A percentile compares a stretch with the other conserved stretches of the same genome.
phyloP scores from a whole-genome alignment of 2,329 filamentous ascomycete genomes.

The Aspergillus ustus region DNA sequence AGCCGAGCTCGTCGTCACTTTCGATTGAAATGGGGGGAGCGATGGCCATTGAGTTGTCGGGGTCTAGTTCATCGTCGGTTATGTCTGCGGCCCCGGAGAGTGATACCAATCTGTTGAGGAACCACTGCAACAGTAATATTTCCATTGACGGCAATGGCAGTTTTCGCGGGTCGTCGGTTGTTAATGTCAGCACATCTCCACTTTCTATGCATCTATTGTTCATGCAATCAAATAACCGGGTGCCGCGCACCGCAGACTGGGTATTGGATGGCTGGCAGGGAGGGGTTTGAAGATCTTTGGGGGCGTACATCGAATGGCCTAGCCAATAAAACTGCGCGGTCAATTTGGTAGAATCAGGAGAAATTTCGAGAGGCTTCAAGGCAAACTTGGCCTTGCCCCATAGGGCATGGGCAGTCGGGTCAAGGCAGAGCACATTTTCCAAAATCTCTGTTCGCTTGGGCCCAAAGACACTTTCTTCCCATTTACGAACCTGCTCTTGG shows the following conservation, averaged over 20 bases:
- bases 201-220: not conserved
- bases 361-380: not conserved
- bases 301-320: not conserved
- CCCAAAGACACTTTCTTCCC: not conserved
- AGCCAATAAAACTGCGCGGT: too few species aligned
- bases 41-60: not conserved
- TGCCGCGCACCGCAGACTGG: not conserved
- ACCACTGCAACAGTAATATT: conserved; percentile 4
- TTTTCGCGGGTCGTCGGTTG: not conserved
- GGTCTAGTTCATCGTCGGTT: not conserved
- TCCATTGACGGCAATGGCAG: not conserved
- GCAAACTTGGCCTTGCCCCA: not conserved
- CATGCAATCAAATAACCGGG: not conserved
- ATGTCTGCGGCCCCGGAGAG: not conserved
- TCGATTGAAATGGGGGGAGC: not conserved
- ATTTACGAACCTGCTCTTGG: not conserved
- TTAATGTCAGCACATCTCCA: not conserved
- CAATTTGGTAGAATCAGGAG: not conserved
- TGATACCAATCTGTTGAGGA: not conserved
- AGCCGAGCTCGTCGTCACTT: not conserved
- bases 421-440: not conserved
- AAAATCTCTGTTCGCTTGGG: too few species aligned
- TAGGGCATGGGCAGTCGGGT: not conserved
- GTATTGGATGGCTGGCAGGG: not conserved
- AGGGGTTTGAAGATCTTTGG: not conserved